Evolutionary conservation across 2,329 filamentous ascomycete genomes (phyloP).

Genomic region (Aureobasidium sp.): DNA sequence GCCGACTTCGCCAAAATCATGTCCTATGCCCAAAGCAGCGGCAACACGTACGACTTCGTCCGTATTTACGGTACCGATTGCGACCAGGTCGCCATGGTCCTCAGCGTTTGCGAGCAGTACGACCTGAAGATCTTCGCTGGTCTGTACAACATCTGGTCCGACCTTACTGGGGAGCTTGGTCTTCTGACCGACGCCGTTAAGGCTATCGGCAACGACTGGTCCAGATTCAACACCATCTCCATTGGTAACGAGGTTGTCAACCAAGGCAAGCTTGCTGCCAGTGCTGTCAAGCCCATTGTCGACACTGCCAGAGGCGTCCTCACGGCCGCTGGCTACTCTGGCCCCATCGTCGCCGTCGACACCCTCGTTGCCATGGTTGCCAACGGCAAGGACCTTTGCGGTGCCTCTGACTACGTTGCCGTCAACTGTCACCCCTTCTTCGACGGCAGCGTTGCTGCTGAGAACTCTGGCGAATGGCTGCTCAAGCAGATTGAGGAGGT

Average conservation of each 20-base stretch:
- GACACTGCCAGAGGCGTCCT: conserved; percentile 50
- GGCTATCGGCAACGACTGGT: conserved; percentile 58
- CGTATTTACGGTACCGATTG: conserved; percentile 78
- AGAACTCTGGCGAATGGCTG: conserved; percentile 60
- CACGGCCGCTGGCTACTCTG: conserved; percentile 55
- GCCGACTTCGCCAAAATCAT: conserved; percentile 51
- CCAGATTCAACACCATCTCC: conserved; percentile 58
- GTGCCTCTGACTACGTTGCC: conserved; percentile 67
- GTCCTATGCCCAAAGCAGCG: conserved; percentile 26
- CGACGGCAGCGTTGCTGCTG: conserved; percentile 53
- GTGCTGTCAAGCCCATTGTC: conserved; percentile 51
- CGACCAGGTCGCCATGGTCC: conserved; percentile 57
- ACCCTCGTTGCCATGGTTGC: conserved; percentile 61
- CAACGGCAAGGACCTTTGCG: conserved; percentile 60
- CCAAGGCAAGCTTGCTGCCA: conserved; percentile 37
- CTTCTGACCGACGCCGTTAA: conserved; percentile 52
- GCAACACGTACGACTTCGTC: conserved; percentile 52
- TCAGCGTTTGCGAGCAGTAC: conserved; percentile 54
- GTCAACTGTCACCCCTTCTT: conserved; percentile 83
- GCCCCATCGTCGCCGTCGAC: conserved; percentile 72
- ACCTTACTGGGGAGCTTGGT: conserved; percentile 49
- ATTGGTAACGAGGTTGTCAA: conserved; percentile 77
- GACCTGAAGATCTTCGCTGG: conserved; percentile 67
- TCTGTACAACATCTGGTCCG: conserved; percentile 53
- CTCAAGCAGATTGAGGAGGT: conserved; percentile 45